Evolutionary conservation across 1,284 basidiomycete genomes (phyloP).

Genomic region (Vanrija sp.): DNA sequence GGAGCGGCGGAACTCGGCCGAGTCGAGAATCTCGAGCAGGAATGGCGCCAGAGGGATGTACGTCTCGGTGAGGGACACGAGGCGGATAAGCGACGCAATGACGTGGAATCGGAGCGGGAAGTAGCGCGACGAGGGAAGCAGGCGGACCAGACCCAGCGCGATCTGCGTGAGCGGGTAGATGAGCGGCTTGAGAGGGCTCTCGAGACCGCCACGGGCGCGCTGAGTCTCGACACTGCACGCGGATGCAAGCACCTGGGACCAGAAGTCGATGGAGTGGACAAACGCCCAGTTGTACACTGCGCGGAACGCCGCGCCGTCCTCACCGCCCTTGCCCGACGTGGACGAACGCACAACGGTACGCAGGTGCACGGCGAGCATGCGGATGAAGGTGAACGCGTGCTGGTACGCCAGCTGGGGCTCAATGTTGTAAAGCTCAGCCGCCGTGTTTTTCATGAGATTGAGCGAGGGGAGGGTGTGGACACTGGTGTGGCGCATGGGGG

Average conservation of each 20-base stretch:
- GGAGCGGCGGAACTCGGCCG: slow-evolving; percentile 65
- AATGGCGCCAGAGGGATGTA: slow-evolving; percentile 86
- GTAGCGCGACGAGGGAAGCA: slow-evolving; percentile 75
- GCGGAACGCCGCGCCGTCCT: slow-evolving; percentile 72
- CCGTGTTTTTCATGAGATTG: slow-evolving; percentile 97
- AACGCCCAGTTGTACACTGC: slow-evolving; percentile 99
- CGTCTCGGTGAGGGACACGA: slow-evolving; percentile 71
- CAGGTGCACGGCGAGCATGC: slow-evolving; percentile 90
- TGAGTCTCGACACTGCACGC: slow-evolving; percentile 65
- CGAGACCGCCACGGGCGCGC: slow-evolving; percentile 55
- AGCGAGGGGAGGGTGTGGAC: slow-evolving; percentile 87
- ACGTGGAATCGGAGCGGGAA: slow-evolving; percentile 77
- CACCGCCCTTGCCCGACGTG: slow-evolving; percentile 30
- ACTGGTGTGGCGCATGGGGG: slow-evolving; percentile 70
- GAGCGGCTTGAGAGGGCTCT: slow-evolving; percentile 77
- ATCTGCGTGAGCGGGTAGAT: slow-evolving; percentile 97
- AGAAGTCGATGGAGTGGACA: slow-evolving; percentile 93
- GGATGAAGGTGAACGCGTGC: slow-evolving; percentile 94
- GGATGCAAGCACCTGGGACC: slow-evolving; percentile 81
- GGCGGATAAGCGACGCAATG: slow-evolving; percentile 64
- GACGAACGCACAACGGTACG: slow-evolving; percentile 56
- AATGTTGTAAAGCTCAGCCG: slow-evolving; percentile 83
- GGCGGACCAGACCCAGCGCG: slow-evolving; percentile 83
- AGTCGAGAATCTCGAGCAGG: slow-evolving; percentile 80
- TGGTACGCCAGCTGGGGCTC: slow-evolving; percentile 64